phyloP scores from a whole-genome alignment of 805 yeast genomes.

The Ogataea parapolymorpha region DNA sequence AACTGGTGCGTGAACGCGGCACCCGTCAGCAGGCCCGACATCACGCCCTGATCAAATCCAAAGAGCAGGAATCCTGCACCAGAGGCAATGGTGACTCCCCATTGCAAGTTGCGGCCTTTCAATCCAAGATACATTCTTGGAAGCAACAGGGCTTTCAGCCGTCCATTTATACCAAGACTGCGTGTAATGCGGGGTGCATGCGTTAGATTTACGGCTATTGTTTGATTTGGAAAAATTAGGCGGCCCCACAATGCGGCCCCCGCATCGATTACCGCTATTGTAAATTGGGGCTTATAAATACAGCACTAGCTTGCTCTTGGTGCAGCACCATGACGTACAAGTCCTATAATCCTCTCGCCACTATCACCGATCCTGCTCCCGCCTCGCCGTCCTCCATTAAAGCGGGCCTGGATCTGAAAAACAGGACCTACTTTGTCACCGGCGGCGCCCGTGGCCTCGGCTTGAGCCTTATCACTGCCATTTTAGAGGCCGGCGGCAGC shows the following conservation, averaged over 20 bases:
- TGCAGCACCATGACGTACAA: slow-evolving; percentile 4
- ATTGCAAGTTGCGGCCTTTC: slow-evolving; percentile 12
- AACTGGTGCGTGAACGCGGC: slow-evolving; percentile 59
- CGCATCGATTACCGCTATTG: not conserved
- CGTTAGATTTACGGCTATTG: not conserved
- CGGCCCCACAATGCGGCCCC: not conserved
- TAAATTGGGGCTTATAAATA: not conserved
- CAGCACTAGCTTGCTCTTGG: not conserved
- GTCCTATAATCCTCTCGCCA: slow-evolving; percentile 14
- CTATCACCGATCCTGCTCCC: slow-evolving; percentile 15
- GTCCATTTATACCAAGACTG: not conserved
- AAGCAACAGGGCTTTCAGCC: not conserved
- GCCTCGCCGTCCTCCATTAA: slow-evolving; percentile 16
- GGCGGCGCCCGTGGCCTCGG: slow-evolving; percentile 21
- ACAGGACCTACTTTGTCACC: slow-evolving; percentile 18
- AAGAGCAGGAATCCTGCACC: slow-evolving; percentile 40
- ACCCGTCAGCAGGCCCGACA: slow-evolving; percentile 56
- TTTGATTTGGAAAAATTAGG: not conserved
- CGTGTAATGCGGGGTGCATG: not conserved
- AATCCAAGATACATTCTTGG: slow-evolving; percentile 15
- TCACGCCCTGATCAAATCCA: slow-evolving; percentile 73
- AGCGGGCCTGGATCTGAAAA: slow-evolving; percentile 10
- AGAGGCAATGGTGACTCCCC: slow-evolving; percentile 40
- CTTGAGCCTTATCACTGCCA: slow-evolving; percentile 10
- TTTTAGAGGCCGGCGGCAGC: slow-evolving; percentile 18